Evolutionary conservation across 495 filamentous ascomycete genomes (phyloP).

Genomic region (Aspergillus heteromorphus): DNA sequence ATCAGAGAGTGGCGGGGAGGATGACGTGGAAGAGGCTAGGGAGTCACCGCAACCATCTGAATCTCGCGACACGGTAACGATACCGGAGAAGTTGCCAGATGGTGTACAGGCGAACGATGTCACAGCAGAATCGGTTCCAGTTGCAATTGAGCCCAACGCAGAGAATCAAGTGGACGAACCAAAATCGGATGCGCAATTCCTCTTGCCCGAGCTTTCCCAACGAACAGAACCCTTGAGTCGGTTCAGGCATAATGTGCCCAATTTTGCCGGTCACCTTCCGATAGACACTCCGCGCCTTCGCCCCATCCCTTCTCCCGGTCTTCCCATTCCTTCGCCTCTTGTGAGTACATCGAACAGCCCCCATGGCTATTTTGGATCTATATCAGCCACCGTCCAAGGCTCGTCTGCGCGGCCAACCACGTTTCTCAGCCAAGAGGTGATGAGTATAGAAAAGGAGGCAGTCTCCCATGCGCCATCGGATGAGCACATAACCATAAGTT

Average conservation of each 20-base stretch:
- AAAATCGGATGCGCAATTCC: constrained; percentile 14
- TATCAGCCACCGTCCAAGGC: constrained; percentile 6
- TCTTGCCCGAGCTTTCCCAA: constrained; percentile 2
- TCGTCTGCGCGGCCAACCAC: constrained; percentile 11
- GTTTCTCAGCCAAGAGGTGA: constrained; percentile 3
- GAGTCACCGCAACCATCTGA: background rate
- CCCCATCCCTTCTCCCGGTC: constrained; percentile 40
- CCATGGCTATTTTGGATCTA: constrained; percentile 29
- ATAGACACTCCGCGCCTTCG: constrained; percentile 41
- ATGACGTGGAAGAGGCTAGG: background rate
- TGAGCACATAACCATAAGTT: background rate
- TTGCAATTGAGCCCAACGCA: background rate
- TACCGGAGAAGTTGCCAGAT: background rate
- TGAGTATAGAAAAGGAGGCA: background rate
- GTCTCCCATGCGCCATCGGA: background rate
- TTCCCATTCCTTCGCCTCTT: constrained; percentile 44
- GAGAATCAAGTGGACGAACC: constrained; percentile 16
- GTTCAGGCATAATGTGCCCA: constrained; percentile 12
- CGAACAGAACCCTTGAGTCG: background rate
- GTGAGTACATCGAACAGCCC: constrained; percentile 22
- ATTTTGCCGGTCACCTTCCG: constrained; percentile 16
- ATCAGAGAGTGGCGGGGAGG: constrained; percentile 9
- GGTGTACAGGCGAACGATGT: background rate
- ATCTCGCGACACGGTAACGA: background rate
- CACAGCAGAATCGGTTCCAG: background rate